A percentile compares a stretch with the other conserved stretches of the same genome.
phyloP scores from a whole-genome alignment of 2,329 filamentous ascomycete genomes.

The Herpotrichia juniperi region DNA sequence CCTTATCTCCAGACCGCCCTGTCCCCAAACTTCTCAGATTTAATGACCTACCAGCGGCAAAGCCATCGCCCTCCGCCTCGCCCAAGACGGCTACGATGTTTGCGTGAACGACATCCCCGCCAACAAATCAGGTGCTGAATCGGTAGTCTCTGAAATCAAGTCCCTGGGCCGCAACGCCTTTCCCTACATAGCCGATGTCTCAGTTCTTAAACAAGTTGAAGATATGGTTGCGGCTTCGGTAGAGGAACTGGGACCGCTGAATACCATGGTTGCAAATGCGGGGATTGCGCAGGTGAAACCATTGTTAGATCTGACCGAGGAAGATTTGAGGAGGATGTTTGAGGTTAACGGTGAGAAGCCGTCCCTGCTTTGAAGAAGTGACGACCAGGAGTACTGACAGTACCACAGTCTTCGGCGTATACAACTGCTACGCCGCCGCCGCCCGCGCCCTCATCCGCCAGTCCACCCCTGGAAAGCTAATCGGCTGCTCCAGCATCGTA shows the following conservation, averaged over 20 bases:
- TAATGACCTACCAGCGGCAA: constrained; percentile 57
- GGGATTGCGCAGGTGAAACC: constrained; percentile 65
- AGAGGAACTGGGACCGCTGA: constrained; percentile 58
- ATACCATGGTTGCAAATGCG: constrained; percentile 65
- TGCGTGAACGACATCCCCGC: constrained; percentile 67
- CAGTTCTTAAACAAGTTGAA: constrained; percentile 60
- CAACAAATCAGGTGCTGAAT: constrained; percentile 59
- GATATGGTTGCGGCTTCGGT: constrained; percentile 60
- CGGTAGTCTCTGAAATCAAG: constrained; percentile 60
- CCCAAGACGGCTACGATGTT: constrained; percentile 69
- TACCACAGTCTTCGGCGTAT: constrained; percentile 61
- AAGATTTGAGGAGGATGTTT: constrained; percentile 66
- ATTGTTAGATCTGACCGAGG: constrained; percentile 62
- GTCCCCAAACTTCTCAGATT: neutral
- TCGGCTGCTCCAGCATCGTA: constrained; percentile 50
- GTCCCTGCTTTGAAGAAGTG: no score
- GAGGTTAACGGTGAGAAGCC: constrained; percentile 58
- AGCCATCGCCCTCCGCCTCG: constrained; percentile 67
- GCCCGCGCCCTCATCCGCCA: constrained; percentile 70
- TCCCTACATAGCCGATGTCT: constrained; percentile 66
- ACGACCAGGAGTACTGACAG: neutral
- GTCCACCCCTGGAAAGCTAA: constrained; percentile 51
- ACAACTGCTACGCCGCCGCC: constrained; percentile 68
- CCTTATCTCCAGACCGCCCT: neutral
- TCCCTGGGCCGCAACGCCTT: constrained; percentile 59